Evolutionary conservation across 1,284 basidiomycete genomes (phyloP), one percentile per base, ranked within the genome.

Genomic region (Sutorius eximius): DNA sequence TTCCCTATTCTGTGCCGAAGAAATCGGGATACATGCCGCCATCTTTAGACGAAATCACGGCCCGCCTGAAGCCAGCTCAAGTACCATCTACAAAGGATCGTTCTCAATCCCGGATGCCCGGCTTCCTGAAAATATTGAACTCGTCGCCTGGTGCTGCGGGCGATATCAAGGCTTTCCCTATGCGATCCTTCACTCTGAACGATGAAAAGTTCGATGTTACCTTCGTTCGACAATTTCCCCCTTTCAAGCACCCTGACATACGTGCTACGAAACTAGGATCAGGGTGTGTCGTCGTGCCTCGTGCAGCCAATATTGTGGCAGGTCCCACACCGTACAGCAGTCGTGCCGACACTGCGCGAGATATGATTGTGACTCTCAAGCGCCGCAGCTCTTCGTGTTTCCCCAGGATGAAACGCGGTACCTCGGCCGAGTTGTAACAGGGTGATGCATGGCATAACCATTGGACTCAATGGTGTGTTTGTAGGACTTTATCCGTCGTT

Each of bases 1-100:
- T n/a, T 38, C 2, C 40, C 13, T 24, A 51, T 16, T 36, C 34
- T 16, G 45, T 59, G 27, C 49, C 58, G 30, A 46, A 47, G 49
- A 62, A 51, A 36, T 34, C 53, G 57, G 64, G 62, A 51, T 73
- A 71, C 58, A 61, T 69, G 37, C 61, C 84, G 34, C 87, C 88
- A 13, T 89, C 88, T 16, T 79, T 91, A 55, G 87, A 88, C 61
- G 81, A 90, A 66, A 90, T 91, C 60, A 82, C 83, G 37, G 83
- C 86, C 46, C 85, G 79, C 56, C 64, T 89, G 59, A 53, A 51
- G 61, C 52, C 64, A 59, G 43, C 40, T n/a, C 41, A 47, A 18
- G 32, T 5, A 16, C 40, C 43, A 38, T 47, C 24, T 18, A 37
- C 47, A 11, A 45, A 30, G 42, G 24, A 36, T 33, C 24, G 13